phyloP scores from a whole-genome alignment of 2,329 filamentous ascomycete genomes.

The Samsoniella hepiali region DNA sequence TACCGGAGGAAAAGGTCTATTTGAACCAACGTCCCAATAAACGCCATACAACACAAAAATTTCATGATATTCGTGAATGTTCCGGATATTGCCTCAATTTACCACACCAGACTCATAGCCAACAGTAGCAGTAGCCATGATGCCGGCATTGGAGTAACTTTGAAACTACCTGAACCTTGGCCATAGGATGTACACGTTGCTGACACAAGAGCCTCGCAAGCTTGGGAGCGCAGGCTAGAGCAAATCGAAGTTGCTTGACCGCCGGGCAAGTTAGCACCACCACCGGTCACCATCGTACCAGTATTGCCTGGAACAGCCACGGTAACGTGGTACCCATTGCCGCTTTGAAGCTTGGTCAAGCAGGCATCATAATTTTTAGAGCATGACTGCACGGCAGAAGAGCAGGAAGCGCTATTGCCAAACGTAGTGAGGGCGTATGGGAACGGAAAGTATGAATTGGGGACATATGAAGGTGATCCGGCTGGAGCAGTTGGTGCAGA shows the following conservation, averaged over 20 bases:
- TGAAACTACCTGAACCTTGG: constrained; percentile 18
- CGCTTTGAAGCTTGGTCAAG: constrained; percentile 45
- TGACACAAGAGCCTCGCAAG: constrained; percentile 45
- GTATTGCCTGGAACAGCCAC: constrained; percentile 53
- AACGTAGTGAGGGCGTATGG: constrained; percentile 55
- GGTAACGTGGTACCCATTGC: constrained; percentile 49
- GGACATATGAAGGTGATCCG: constrained; percentile 47
- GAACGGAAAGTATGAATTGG: constrained; percentile 58
- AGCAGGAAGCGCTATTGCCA: constrained; percentile 48
- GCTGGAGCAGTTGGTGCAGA: constrained; percentile 38
- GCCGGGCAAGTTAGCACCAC: constrained; percentile 42
- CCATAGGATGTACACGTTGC: constrained; percentile 37
- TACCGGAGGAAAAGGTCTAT: neutral
- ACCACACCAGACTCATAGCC: neutral
- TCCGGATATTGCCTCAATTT: neutral
- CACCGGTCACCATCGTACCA: constrained; percentile 49
- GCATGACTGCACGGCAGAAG: constrained; percentile 50
- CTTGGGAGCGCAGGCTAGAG: constrained; percentile 50
- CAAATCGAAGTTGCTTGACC: constrained; percentile 52
- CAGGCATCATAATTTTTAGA: constrained; percentile 53
- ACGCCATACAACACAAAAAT: neutral
- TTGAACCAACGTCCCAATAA: neutral
- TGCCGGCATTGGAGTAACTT: neutral
- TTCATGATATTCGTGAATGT: neutral
- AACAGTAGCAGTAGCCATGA: neutral